phyloP scores from a whole-genome alignment of 78 protist species.

The Pelomyxa schiedti region DNA sequence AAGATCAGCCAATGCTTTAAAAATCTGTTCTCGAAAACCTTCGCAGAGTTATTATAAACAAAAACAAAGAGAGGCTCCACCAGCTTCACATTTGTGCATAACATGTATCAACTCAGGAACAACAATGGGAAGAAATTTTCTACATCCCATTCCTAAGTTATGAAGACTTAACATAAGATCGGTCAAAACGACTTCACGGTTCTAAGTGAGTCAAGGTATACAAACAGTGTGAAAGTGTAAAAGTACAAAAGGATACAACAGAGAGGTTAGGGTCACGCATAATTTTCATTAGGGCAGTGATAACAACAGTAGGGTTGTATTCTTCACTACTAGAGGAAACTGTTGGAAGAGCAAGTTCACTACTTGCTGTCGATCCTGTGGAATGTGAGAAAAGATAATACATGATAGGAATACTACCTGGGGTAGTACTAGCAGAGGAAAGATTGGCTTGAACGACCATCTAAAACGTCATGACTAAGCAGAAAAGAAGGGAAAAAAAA shows the following conservation, averaged over 20 bases:
- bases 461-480: no score
- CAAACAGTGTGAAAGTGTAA: no score
- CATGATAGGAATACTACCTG: no score
- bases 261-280: slow-evolving; percentile 66
- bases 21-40: slow-evolving; percentile 54
- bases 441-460: no score
- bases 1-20: slow-evolving; percentile 57
- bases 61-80: no score
- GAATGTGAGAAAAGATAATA: no score
- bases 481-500: no score
- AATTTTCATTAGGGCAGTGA: slow-evolving; percentile 67
- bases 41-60: no score
- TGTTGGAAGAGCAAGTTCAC: background rate
- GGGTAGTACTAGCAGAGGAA: no score
- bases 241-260: no score
- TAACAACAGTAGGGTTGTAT: slow-evolving; percentile 78
- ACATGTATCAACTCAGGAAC: slow-evolving; percentile 67
- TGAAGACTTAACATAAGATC: slow-evolving; percentile 69
- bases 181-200: slow-evolving; percentile 48
- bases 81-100: slow-evolving; percentile 51
- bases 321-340: slow-evolving; percentile 47
- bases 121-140: slow-evolving; percentile 67
- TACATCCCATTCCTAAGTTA: slow-evolving; percentile 63
- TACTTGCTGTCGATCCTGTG: no score
- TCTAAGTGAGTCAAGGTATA: no score